Evolutionary conservation across 2,329 filamentous ascomycete genomes (phyloP), one percentile per base, ranked within the genome.

Genomic region (Claviceps sp.): DNA sequence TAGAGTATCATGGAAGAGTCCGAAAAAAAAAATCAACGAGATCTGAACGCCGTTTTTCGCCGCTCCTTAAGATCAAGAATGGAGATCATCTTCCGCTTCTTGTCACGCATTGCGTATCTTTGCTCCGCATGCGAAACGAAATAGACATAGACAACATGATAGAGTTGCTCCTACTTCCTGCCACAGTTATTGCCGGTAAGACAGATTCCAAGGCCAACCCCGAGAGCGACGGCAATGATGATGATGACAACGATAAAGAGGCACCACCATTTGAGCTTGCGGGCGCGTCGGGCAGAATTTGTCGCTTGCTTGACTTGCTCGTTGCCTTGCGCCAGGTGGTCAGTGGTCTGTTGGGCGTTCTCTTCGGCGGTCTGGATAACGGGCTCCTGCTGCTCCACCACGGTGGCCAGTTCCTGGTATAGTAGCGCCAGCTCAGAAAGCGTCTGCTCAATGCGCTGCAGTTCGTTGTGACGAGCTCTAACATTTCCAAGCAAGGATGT

Each of bases 191-290:
- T 52, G 45, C 55, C 63, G 48, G 62, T 62, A 41, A 77, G 58
- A 44, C 65, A 68, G 49, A 81, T 62, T 48, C 75, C 77, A 14
- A 82, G 63, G 52, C 73, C 77, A 55, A 83, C 73, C 51, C 73
- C 77, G 37, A 80, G 63, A 8, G 69, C 73, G 53, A 81, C 69
- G 56, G 71, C 73, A 49, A 83, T 64, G 60, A 79, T 66, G 64
- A 82, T 79, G 63, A 83, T 70, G 22, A 79, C 59, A 47, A 72
- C 70, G 54, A 89, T 72, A 55, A 81, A 68, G 55, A 87, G 71
- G 63, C 84, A 87, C 77, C 79, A 89, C 87, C 87, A 90, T 75
- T 91, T 91, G 69, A 88, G 78, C 72, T 82, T 86, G 61, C 85
- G 78, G 59, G 79, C 77, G 59, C 79, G 76, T 58, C 78, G 74